These are phyloP conservation scores for Syncephalastrum sp. DNA, from an alignment of 371 early-diverging fungal genomes.

Conservation along the genomic window DNA sequence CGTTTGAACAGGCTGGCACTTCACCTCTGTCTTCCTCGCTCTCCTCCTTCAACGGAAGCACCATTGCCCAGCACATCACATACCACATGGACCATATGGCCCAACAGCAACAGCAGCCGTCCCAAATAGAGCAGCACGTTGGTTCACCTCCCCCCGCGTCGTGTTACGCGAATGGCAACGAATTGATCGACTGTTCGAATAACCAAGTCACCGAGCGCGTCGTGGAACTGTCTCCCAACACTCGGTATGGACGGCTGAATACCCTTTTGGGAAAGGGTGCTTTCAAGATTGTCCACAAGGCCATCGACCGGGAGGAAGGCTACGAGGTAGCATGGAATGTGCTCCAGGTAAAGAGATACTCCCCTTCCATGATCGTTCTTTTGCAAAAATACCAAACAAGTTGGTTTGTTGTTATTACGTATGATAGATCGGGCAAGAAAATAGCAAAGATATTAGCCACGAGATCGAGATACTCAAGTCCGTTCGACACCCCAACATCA, in stretches of 20 bases:
- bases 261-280: slow-evolving; percentile 71
- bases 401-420: too few species aligned
- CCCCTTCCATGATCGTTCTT: slow-evolving; percentile 26
- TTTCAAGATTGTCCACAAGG: slow-evolving; percentile 91
- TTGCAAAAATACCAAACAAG: slow-evolving; percentile 49
- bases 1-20: not conserved
- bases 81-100: slow-evolving; percentile 20
- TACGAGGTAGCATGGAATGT: slow-evolving; percentile 94
- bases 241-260: slow-evolving; percentile 66
- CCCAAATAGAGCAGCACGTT: not conserved
- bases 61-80: slow-evolving; percentile 21
- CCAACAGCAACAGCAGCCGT: slow-evolving; percentile 17
- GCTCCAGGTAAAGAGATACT: slow-evolving; percentile 52
- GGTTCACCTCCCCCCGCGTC: not conserved
- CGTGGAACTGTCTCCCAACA: slow-evolving; percentile 68
- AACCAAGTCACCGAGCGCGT: slow-evolving; percentile 64
- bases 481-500: slow-evolving; percentile 86
- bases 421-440: slow-evolving; percentile 57
- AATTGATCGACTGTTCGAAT: slow-evolving; percentile 38
- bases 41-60: slow-evolving; percentile 15
- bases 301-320: slow-evolving; percentile 89
- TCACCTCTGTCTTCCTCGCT: slow-evolving; percentile 6
- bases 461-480: slow-evolving; percentile 81
- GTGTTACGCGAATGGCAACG: slow-evolving; percentile 4
- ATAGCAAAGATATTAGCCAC: slow-evolving; percentile 70